Percentiles rank a stretch among this genome's conserved stretches.
Conservation (phyloP, 306 rosid genomes). For the Mimosa pudica region DNA sequence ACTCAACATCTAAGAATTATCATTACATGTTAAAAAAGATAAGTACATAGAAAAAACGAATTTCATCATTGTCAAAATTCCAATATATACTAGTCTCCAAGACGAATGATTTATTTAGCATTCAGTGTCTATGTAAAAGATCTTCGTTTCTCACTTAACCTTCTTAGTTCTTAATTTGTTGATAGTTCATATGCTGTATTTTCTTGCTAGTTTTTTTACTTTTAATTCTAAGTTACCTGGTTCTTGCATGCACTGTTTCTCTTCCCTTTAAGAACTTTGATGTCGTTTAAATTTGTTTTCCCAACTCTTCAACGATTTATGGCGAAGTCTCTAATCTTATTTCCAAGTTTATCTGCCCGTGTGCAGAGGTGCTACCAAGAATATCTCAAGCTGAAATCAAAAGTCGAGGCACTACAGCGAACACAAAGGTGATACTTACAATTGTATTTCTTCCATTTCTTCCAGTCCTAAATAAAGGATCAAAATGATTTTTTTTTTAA, state of each 20-base stretch:
- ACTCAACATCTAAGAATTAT: too few species aligned
- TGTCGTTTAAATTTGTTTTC: not conserved
- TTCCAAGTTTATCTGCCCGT: not conserved
- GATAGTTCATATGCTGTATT: not conserved
- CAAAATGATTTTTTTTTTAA: too few species aligned
- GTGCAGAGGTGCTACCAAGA: slow-evolving; percentile 66
- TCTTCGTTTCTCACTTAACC: not conserved
- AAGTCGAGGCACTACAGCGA: slow-evolving; percentile 61
- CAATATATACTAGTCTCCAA: too few species aligned
- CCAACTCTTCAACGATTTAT: not conserved
- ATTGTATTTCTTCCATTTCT: not conserved
- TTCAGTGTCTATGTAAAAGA: not conserved
- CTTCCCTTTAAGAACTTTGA: not conserved
- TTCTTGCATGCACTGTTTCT: not conserved
- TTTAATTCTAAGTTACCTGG: not conserved
- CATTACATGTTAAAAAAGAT: too few species aligned
- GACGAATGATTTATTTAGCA: too few species aligned
- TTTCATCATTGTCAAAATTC: not conserved
- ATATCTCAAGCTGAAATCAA: slow-evolving; percentile 66
- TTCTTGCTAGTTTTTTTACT: not conserved
- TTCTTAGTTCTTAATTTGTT: not conserved
- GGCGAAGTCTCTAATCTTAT: slow-evolving; percentile 21
- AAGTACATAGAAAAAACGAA: not conserved
- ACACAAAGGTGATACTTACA: slow-evolving; percentile 57
- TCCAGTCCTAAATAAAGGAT: too few species aligned